Percentiles rank a stretch among this genome's conserved stretches.
phyloP scores from a whole-genome alignment of 1,139 yeast species.

The Candida tropicalis region DNA sequence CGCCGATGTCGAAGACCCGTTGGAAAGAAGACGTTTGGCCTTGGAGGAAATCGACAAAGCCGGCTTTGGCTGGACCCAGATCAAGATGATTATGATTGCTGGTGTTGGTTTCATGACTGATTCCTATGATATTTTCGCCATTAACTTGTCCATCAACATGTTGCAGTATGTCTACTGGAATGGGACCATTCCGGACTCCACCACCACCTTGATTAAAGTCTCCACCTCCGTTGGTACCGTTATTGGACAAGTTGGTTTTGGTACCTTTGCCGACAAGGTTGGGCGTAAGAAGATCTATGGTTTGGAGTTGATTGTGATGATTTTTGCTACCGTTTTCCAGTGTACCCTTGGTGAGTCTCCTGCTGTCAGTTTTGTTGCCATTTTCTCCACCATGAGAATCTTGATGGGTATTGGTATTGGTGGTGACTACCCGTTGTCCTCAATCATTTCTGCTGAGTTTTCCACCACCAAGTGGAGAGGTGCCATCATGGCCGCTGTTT shows the following conservation, averaged over 20 bases:
- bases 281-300: constrained; percentile 92
- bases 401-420: constrained; percentile 97
- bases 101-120: constrained; percentile 96
- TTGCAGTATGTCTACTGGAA: constrained; percentile 75
- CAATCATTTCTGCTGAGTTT: constrained; percentile 86
- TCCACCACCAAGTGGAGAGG: constrained; percentile 95
- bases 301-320: constrained; percentile 81
- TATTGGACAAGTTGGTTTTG: constrained; percentile 87
- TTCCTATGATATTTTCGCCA: constrained; percentile 89
- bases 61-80: constrained; percentile 84
- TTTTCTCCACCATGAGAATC: constrained; percentile 75
- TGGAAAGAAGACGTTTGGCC: constrained; percentile 88
- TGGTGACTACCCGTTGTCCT: constrained; percentile 98
- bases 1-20: constrained; percentile 82
- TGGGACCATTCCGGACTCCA: constrained; percentile 61
- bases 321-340: constrained; percentile 77
- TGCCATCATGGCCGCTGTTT: constrained; percentile 92
- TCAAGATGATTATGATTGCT: constrained; percentile 84
- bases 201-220: constrained; percentile 75
- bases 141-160: constrained; percentile 78
- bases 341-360: constrained; percentile 70
- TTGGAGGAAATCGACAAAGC: constrained; percentile 86
- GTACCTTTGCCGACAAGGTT: constrained; percentile 77
- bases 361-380: constrained; percentile 71
- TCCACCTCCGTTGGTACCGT: constrained; percentile 95